Percentiles rank a stretch among this genome's conserved stretches.
phyloP scores from a whole-genome alignment of 2,329 filamentous ascomycete species.

The Verticillium nonalfalfae region DNA sequence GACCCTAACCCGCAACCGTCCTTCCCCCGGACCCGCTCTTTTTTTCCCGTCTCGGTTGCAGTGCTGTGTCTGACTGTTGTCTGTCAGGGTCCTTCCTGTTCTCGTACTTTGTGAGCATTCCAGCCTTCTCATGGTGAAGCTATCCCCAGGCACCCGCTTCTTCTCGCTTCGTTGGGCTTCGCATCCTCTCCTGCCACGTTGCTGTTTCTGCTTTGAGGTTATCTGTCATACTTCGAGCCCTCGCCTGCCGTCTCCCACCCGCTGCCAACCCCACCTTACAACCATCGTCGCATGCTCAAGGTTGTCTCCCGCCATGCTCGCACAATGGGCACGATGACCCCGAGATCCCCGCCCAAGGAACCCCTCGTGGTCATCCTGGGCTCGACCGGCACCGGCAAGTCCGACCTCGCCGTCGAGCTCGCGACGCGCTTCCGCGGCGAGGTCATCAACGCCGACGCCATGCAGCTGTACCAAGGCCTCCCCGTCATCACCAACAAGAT shows the following conservation, averaged over 20 bases:
- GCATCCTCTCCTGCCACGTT: background rate
- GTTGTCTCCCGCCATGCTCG: background rate
- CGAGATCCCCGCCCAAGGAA: constrained; percentile 27
- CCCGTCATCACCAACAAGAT: constrained; percentile 97
- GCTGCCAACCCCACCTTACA: too few relatives aligned
- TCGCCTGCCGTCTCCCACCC: too few relatives aligned
- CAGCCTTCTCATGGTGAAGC: background rate
- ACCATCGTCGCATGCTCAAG: background rate
- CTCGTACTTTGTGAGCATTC: background rate
- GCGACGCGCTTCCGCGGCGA: constrained; percentile 82
- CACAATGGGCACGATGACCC: background rate
- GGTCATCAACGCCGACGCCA: constrained; percentile 94
- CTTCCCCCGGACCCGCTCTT: background rate
- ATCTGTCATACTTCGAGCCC: background rate
- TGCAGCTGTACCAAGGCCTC: constrained; percentile 92
- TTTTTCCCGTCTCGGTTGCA: background rate
- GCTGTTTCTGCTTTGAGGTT: background rate
- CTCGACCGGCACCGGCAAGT: constrained; percentile 90
- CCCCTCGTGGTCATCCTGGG: constrained; percentile 79
- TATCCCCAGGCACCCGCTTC: background rate
- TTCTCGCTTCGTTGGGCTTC: background rate
- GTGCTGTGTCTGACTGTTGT: background rate
- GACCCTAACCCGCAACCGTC: background rate
- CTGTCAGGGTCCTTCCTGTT: background rate
- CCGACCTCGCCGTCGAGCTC: constrained; percentile 86